Conservation (phyloP, 176 grass and related monocot species). For the Oryza glaberrima region DNA sequence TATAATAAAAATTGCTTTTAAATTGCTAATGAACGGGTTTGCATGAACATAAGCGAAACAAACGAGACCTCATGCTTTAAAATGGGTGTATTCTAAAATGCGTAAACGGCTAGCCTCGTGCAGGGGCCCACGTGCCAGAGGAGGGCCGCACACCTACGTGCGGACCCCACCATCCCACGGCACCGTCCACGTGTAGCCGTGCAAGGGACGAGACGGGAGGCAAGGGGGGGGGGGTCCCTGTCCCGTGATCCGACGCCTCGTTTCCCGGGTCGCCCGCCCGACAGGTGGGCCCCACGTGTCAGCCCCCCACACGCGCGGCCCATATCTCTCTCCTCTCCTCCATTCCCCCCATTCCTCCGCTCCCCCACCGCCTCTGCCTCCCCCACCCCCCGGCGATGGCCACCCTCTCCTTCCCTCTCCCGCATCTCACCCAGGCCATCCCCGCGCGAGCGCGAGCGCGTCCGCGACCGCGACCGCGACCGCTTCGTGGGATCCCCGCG, state of each 20-base stretch:
- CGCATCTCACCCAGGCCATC: background rate
- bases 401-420: conserved; percentile 29
- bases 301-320: background rate
- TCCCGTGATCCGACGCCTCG: conserved; percentile 39
- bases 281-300: conserved; percentile 42
- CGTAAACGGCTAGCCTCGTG: background rate
- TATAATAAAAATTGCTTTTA: no score
- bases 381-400: conserved; percentile 14
- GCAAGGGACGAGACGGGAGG: background rate
- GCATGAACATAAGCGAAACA: no score
- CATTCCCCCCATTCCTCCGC: background rate
- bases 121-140: background rate
- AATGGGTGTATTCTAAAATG: background rate
- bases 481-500: background rate
- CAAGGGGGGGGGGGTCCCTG: background rate
- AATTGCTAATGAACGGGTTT: no score
- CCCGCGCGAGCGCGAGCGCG: background rate
- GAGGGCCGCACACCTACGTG: background rate
- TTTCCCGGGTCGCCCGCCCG: background rate
- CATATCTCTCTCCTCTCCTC: background rate
- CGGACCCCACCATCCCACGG: background rate
- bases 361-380: no score
- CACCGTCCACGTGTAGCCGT: conserved; percentile 14
- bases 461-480: background rate
- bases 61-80: no score